These are phyloP conservation scores for Candida easanensis DNA, from an alignment of 805 yeast species.

Conservation along the genomic window DNA sequence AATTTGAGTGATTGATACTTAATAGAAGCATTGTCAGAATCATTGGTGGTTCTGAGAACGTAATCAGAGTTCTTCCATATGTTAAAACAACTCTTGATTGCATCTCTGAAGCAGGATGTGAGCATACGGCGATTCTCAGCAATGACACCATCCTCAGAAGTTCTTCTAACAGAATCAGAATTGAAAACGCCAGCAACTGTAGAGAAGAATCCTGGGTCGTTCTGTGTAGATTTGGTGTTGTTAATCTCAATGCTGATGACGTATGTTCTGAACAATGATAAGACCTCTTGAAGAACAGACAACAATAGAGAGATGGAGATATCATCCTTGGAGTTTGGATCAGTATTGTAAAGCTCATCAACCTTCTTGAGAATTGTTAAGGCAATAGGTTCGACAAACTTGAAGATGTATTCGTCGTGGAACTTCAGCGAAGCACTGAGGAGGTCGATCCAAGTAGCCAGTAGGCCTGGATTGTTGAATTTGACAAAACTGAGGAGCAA, in stretches of 20 bases:
- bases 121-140: constrained; percentile 20
- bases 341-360: constrained; percentile 16
- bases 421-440: constrained; percentile 21
- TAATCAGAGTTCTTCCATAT: constrained; percentile 74
- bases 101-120: constrained; percentile 54
- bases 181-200: constrained; percentile 80
- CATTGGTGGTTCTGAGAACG: constrained; percentile 19
- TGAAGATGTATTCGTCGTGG: constrained; percentile 26
- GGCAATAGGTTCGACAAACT: constrained; percentile 24
- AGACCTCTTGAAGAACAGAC: constrained; percentile 63
- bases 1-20: constrained; percentile 54
- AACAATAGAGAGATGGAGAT: constrained; percentile 43
- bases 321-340: constrained; percentile 34
- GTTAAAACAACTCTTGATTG: constrained; percentile 50
- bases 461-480: constrained; percentile 22
- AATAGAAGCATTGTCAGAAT: constrained; percentile 32
- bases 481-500: constrained; percentile 22
- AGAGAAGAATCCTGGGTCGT: constrained; percentile 47
- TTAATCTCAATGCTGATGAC: constrained; percentile 51
- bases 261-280: constrained; percentile 39
- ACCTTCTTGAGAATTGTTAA: constrained; percentile 23
- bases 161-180: constrained; percentile 46
- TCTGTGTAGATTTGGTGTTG: constrained; percentile 31
- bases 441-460: constrained; percentile 22
- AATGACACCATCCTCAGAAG: constrained; percentile 3